phyloP scores from a whole-genome alignment of 768 basidiomycete genomes.

The Boletales sp. region DNA sequence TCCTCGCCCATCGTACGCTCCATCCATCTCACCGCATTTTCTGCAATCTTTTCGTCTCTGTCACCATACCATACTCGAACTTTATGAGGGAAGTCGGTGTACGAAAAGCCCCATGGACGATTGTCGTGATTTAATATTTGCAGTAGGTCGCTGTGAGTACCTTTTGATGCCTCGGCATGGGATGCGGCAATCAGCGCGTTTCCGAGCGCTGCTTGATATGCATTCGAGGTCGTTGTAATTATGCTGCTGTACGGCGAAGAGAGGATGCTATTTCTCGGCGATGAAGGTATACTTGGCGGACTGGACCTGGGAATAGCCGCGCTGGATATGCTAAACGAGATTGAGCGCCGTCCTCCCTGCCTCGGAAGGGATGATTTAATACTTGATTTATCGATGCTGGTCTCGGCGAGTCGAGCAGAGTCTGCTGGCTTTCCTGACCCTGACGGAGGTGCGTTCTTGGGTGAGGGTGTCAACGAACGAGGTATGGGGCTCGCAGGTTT shows the following conservation, averaged over 20 bases:
- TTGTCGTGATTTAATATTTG: conserved; percentile 90
- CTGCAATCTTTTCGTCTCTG: conserved; percentile 88
- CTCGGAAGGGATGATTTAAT: conserved; percentile 39
- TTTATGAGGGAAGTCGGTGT: conserved; percentile 68
- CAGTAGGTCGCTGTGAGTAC: conserved; percentile 86
- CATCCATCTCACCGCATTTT: conserved; percentile 91
- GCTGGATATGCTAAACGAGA: conserved; percentile 51
- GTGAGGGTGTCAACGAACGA: conserved; percentile 18
- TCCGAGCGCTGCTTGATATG: conserved; percentile 67
- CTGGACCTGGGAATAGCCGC: conserved; percentile 33
- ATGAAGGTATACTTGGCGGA: conserved; percentile 50
- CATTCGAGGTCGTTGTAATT: conserved; percentile 22
- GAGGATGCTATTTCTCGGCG: conserved; percentile 46
- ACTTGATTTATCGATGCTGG: conserved; percentile 34
- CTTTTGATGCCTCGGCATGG: conserved; percentile 90
- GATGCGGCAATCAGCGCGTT: conserved; percentile 91
- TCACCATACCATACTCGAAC: conserved; percentile 93
- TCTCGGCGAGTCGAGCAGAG: conserved; percentile 22
- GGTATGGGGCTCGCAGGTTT: conserved; percentile 14
- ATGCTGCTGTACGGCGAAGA: conserved; percentile 24
- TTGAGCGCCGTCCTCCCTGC: conserved; percentile 59
- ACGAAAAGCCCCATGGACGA: conserved; percentile 88
- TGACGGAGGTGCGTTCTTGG: conserved; percentile 12
- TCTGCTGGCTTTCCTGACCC: conserved; percentile 12
- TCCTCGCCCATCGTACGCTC: conserved; percentile 77